Percentiles rank a stretch among this genome's conserved stretches.
Evolutionary conservation across 805 yeast genomes (phyloP).

Genomic region (Teunomyces stri): DNA sequence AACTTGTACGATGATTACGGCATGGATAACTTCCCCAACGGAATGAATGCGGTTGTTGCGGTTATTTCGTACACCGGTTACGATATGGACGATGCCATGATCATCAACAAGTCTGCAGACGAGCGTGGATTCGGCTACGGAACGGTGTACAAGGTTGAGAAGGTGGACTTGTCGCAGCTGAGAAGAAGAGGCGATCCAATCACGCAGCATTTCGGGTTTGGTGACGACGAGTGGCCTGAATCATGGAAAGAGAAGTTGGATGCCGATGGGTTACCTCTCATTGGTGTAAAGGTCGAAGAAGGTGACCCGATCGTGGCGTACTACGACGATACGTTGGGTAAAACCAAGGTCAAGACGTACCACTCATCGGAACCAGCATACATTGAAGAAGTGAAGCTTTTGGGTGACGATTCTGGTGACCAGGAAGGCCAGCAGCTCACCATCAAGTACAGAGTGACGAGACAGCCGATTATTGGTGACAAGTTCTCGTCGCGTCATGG

Average conservation of each 20-base stretch:
- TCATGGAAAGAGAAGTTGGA: conserved; percentile 87
- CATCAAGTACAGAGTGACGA: conserved; percentile 84
- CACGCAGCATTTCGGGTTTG: conserved; percentile 92
- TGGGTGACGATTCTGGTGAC: conserved; percentile 77
- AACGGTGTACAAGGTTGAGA: conserved; percentile 92
- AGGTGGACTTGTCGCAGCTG: conserved; percentile 72
- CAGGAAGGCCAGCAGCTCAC: conserved; percentile 81
- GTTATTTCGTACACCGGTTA: conserved; percentile 98
- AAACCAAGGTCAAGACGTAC: conserved; percentile 87
- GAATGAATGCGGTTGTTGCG: conserved; percentile 97
- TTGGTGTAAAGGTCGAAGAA: conserved; percentile 85
- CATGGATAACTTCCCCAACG: conserved; percentile 97
- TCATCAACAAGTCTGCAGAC: conserved; percentile 92
- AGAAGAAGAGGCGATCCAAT: conserved; percentile 93
- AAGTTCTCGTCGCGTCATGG: conserved; percentile 98
- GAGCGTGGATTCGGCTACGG: conserved; percentile 99
- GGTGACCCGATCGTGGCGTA: conserved; percentile 96
- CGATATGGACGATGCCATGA: conserved; percentile 99
- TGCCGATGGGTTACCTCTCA: conserved; percentile 85
- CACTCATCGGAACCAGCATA: conserved; percentile 93
- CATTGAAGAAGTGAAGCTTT: conserved; percentile 89
- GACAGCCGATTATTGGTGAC: conserved; percentile 95
- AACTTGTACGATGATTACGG: conserved; percentile 93
- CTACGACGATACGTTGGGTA: conserved; percentile 86
- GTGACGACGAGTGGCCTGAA: conserved; percentile 89